These are phyloP conservation scores for Globisporangium apiculatum DNA, from an alignment of 352 stramenopile genomes.

Conservation along the genomic window DNA sequence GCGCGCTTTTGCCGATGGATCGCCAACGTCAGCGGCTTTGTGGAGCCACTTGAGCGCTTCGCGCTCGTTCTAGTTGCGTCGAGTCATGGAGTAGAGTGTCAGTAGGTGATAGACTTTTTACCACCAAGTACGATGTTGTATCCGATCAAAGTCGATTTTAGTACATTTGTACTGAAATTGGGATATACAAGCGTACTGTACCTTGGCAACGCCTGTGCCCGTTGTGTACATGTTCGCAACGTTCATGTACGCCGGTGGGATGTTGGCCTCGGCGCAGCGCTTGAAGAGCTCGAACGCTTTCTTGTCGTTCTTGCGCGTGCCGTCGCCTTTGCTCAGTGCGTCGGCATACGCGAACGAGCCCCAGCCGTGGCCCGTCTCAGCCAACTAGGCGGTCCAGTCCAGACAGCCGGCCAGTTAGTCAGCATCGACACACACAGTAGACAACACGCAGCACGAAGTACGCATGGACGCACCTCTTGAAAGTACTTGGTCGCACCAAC, in stretches of 20 bases:
- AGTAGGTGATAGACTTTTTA: too few species aligned
- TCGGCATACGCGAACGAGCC: constrained; percentile 79
- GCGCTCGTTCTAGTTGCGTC: constrained; percentile 36
- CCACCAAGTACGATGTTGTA: too few species aligned
- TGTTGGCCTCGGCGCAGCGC: constrained; percentile 44
- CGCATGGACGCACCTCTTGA: constrained; percentile 35
- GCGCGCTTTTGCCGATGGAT: constrained; percentile 64
- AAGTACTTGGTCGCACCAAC: constrained; percentile 56
- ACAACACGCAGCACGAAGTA: too few species aligned
- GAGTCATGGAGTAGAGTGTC: neutral
- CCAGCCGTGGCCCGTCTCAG: constrained; percentile 55
- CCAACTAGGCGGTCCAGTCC: constrained; percentile 24
- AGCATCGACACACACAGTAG: too few species aligned
- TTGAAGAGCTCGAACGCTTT: constrained; percentile 80
- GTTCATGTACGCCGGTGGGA: constrained; percentile 74
- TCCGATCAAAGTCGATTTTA: too few species aligned
- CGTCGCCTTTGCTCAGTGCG: constrained; percentile 66
- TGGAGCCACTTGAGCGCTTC: constrained; percentile 67
- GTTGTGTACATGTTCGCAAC: constrained; percentile 79
- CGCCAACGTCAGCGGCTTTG: constrained; percentile 66
- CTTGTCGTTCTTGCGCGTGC: constrained; percentile 60
- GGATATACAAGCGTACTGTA: constrained; percentile 8
- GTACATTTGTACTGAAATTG: neutral
- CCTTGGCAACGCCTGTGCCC: constrained; percentile 65
- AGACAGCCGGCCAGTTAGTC: neutral